Conservation (phyloP, 306 rosid species). For the Ormosia emarginata region DNA sequence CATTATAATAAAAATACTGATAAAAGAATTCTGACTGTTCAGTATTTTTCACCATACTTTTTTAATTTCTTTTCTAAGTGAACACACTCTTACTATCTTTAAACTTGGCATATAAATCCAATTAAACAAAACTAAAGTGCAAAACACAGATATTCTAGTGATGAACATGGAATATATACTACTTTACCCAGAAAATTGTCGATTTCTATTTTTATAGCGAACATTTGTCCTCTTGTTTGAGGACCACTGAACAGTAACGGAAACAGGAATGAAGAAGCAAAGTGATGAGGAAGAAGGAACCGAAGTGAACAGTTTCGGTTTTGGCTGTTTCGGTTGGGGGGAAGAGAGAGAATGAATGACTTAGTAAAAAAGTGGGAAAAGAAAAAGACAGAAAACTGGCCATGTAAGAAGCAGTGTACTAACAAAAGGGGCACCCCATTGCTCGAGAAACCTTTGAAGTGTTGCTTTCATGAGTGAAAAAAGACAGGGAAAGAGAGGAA, state of each 20-base stretch:
- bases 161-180: neutral
- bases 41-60: neutral
- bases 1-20: too few species aligned
- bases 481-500: slow-evolving; percentile 45
- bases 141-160: neutral
- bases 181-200: slow-evolving; percentile 24
- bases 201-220: slow-evolving; percentile 18
- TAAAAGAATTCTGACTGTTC: neutral
- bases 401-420: slow-evolving; percentile 20
- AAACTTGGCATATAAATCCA: neutral
- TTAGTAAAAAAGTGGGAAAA: slow-evolving; percentile 14
- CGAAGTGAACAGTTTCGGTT: slow-evolving; percentile 48
- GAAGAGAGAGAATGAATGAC: slow-evolving; percentile 8
- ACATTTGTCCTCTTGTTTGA: slow-evolving; percentile 20
- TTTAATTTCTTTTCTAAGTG: neutral
- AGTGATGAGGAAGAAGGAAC: slow-evolving; percentile 34
- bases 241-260: slow-evolving; percentile 46
- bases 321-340: slow-evolving; percentile 39
- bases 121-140: too few species aligned
- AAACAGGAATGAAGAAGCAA: slow-evolving; percentile 36
- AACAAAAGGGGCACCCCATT: slow-evolving; percentile 47
- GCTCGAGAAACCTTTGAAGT: slow-evolving; percentile 63
- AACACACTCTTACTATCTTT: neutral
- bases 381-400: slow-evolving; percentile 31
- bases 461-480: slow-evolving; percentile 69